Conservation (phyloP, 441 rosid species). For the Croton laevigatus region DNA sequence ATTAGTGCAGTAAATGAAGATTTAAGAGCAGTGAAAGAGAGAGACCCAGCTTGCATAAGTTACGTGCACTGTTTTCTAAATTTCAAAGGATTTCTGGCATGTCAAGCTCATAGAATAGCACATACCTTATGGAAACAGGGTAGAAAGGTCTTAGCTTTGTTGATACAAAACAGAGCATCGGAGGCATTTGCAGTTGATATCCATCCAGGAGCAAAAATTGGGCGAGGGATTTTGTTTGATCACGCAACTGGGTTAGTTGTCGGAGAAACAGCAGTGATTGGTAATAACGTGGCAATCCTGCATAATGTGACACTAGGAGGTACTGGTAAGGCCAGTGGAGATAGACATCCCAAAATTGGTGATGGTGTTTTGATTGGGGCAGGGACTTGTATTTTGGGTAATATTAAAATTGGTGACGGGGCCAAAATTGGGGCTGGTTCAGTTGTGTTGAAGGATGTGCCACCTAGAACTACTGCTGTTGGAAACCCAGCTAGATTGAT, state of each 20-base stretch:
- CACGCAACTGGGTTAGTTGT: slow-evolving; percentile 78
- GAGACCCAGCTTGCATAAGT: slow-evolving; percentile 79
- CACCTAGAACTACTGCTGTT: slow-evolving; percentile 72
- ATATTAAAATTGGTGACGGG: slow-evolving; percentile 69
- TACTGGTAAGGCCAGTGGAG: slow-evolving; percentile 71
- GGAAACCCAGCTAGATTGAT: slow-evolving; percentile 85
- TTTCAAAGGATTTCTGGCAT: slow-evolving; percentile 75
- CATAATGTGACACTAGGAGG: slow-evolving; percentile 88
- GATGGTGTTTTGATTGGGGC: slow-evolving; percentile 89
- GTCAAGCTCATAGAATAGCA: slow-evolving; percentile 73
- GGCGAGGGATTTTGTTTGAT: slow-evolving; percentile 64
- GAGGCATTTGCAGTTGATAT: slow-evolving; percentile 68
- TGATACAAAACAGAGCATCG: slow-evolving; percentile 75
- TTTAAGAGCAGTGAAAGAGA: slow-evolving; percentile 58
- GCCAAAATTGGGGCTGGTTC: slow-evolving; percentile 90
- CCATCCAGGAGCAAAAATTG: slow-evolving; percentile 84
- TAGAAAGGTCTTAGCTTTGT: slow-evolving; percentile 46
- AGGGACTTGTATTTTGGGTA: slow-evolving; percentile 80
- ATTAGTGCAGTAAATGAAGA: slow-evolving; percentile 47
- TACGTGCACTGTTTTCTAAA: slow-evolving; percentile 62
- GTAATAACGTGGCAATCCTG: slow-evolving; percentile 74
- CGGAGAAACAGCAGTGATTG: slow-evolving; percentile 87
- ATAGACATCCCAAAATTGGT: slow-evolving; percentile 89
- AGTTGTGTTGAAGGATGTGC: slow-evolving; percentile 75
- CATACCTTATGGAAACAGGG: slow-evolving; percentile 62